Percentiles rank a stretch among this genome's conserved stretches.
These are phyloP conservation scores for Penicillium brevicompactum DNA, from an alignment of 2,329 filamentous ascomycete species.

Conservation along the genomic window DNA sequence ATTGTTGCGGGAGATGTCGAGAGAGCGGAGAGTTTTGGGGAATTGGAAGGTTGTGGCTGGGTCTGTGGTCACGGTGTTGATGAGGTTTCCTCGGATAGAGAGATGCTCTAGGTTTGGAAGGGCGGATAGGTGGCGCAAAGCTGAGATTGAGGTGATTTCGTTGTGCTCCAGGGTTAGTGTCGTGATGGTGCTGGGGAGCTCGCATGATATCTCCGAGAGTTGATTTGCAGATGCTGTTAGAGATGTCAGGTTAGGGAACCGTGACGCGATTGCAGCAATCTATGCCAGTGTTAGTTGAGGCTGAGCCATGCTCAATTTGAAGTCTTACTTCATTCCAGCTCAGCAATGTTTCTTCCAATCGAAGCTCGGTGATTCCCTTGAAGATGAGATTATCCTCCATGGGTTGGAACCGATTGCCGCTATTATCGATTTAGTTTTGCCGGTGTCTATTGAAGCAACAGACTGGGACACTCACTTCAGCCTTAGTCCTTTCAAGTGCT, in stretches of 20 bases:
- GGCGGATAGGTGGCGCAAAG: slow-evolving; percentile 51
- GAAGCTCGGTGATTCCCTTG: slow-evolving; percentile 59
- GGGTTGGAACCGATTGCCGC: slow-evolving; percentile 69
- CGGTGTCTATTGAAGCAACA: background rate
- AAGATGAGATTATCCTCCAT: slow-evolving; percentile 48
- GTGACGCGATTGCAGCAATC: slow-evolving; percentile 37
- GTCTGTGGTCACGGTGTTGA: slow-evolving; percentile 49
- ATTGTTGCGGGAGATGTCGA: slow-evolving; percentile 74
- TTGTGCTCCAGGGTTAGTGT: slow-evolving; percentile 55
- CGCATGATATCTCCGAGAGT: slow-evolving; percentile 31
- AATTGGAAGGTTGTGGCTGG: slow-evolving; percentile 51
- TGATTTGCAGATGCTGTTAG: slow-evolving; percentile 41
- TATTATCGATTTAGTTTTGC: slow-evolving; percentile 40
- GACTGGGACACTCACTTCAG: slow-evolving; percentile 62
- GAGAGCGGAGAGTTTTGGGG: slow-evolving; percentile 58
- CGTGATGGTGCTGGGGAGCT: slow-evolving; percentile 41
- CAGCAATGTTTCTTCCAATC: slow-evolving; percentile 68
- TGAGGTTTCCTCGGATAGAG: slow-evolving; percentile 74
- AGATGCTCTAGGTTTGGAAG: slow-evolving; percentile 56
- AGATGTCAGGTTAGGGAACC: slow-evolving; percentile 38
- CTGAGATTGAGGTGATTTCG: slow-evolving; percentile 36
- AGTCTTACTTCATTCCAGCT: slow-evolving; percentile 65
- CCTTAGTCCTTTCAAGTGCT: slow-evolving; percentile 66
- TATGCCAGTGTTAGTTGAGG: slow-evolving; percentile 18
- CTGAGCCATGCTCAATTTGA: slow-evolving; percentile 1